Conservation (phyloP, 257 asterid genomes). For the Sherardia arvensis region DNA sequence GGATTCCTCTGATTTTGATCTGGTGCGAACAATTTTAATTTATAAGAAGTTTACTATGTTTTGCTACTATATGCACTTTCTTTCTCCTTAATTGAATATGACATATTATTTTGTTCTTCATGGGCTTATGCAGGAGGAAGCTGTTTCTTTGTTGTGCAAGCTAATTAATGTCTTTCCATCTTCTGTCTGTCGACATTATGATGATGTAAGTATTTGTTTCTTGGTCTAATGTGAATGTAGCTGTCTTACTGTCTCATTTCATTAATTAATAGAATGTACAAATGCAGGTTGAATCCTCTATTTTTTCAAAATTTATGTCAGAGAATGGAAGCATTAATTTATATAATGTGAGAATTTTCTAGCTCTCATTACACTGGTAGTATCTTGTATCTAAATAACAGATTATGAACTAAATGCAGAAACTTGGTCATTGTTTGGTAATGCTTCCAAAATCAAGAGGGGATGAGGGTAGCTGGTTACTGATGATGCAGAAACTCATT, state of each 20-base stretch:
- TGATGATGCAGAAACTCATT: conserved; percentile 68
- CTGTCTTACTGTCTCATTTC: background rate
- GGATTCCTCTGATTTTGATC: conserved; percentile 46
- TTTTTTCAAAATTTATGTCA: conserved; percentile 58
- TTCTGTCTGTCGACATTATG: conserved; percentile 63
- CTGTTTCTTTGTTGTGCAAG: conserved; percentile 46
- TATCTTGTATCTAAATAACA: conserved; percentile 17
- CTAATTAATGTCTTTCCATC: conserved; percentile 49
- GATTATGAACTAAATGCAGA: conserved; percentile 44
- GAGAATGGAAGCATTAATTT: conserved; percentile 46
- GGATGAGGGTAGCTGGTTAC: conserved; percentile 71
- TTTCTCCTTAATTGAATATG: background rate
- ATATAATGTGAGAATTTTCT: conserved; percentile 41
- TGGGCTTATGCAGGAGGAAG: conserved; percentile 61
- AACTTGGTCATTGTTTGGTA: conserved; percentile 56
- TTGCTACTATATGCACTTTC: background rate
- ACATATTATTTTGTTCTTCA: conserved; percentile 10
- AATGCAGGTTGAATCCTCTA: conserved; percentile 75
- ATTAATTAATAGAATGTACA: conserved; percentile 3
- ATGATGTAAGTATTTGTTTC: conserved; percentile 43
- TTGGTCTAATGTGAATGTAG: background rate
- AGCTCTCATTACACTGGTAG: conserved; percentile 9
- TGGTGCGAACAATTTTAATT: conserved; percentile 47
- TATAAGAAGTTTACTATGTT: too few species aligned
- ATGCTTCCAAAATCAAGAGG: conserved; percentile 85